Percentiles rank a stretch among this genome's conserved stretches.
Evolutionary conservation across 2,329 filamentous ascomycete genomes (phyloP).

Genomic region (Ophiostoma perfectum): DNA sequence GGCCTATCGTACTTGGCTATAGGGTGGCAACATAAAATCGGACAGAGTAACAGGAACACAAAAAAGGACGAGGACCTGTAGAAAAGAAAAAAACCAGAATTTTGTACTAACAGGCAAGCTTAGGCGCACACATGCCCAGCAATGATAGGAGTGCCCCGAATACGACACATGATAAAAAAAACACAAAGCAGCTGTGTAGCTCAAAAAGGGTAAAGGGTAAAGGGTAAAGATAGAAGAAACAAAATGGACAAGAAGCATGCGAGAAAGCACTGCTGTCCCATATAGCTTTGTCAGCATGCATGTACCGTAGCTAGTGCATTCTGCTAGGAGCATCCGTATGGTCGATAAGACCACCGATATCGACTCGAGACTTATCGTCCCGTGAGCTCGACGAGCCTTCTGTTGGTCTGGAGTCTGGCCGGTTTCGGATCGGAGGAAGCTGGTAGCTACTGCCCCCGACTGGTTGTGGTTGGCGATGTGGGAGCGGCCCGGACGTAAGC

Average conservation of each 20-base stretch:
- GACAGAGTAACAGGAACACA: not conserved
- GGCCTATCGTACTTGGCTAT: not conserved
- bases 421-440: constrained; percentile 45
- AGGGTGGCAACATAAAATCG: not conserved
- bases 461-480: constrained; percentile 28
- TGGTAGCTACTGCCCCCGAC: constrained; percentile 35
- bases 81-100: too few species aligned
- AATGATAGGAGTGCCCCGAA: constrained; percentile 11
- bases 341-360: constrained; percentile 59
- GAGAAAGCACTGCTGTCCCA: not conserved
- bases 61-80: not conserved
- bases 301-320: not conserved
- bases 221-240: constrained; percentile 10
- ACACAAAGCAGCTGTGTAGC: not conserved
- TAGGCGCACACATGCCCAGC: not conserved
- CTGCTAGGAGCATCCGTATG: constrained; percentile 40
- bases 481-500: constrained; percentile 34
- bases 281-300: not conserved
- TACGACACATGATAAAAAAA: not conserved
- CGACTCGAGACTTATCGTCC: constrained; percentile 52
- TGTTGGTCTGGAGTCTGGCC: constrained; percentile 29
- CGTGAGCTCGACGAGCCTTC: not conserved
- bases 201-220: not conserved
- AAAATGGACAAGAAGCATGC: not conserved
- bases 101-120: not conserved